These are phyloP conservation scores for Apiospora pterosperma DNA, from an alignment of 2,329 filamentous ascomycete species.

Conservation along the genomic window DNA sequence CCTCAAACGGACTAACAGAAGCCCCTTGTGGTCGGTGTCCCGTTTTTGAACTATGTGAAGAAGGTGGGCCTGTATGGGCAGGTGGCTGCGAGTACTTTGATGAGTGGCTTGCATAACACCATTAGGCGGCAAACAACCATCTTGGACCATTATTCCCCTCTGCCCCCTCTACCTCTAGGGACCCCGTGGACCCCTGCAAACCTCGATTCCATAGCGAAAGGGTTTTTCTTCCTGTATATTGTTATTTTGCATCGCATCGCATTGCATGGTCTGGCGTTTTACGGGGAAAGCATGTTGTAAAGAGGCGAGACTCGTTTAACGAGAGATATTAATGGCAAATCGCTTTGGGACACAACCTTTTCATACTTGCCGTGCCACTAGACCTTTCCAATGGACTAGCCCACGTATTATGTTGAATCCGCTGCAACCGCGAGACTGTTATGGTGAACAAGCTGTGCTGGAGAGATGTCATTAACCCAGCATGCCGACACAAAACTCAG, in stretches of 20 bases:
- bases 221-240: neutral
- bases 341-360: too few relatives aligned
- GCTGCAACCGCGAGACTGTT: too few relatives aligned
- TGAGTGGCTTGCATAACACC: conserved; percentile 66
- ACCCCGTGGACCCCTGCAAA: neutral
- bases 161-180: too few relatives aligned
- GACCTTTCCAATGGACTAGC: too few relatives aligned
- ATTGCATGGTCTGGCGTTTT: neutral
- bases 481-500: too few relatives aligned
- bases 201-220: neutral
- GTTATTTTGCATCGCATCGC: neutral
- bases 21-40: conserved; percentile 89
- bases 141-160: too few relatives aligned
- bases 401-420: too few relatives aligned
- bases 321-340: neutral
- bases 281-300: neutral
- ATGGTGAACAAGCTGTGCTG: too few relatives aligned
- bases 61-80: conserved; percentile 85
- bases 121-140: conserved; percentile 14
- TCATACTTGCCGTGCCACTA: too few relatives aligned
- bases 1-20: conserved; percentile 75
- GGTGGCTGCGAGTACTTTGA: conserved; percentile 90
- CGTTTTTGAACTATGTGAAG: conserved; percentile 87
- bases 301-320: neutral
- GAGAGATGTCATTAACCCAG: too few relatives aligned